Conservation (phyloP, 352 stramenopile species). For the Phytophthora sansomeana region DNA sequence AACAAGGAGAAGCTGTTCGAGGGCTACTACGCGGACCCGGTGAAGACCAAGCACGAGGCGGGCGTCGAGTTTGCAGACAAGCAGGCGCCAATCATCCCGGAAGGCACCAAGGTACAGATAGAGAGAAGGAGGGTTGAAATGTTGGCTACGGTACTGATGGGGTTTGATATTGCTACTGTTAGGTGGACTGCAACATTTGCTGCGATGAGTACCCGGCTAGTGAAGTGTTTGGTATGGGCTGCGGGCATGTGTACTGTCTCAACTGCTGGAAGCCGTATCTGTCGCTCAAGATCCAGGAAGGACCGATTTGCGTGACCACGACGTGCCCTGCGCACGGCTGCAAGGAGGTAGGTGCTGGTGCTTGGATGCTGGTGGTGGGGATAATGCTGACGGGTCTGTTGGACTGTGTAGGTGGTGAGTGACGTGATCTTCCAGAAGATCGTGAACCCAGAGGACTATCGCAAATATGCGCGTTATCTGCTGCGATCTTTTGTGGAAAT, state of each 20-base stretch:
- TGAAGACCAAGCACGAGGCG: conserved; percentile 57
- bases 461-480: conserved; percentile 93
- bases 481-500: conserved; percentile 98
- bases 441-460: conserved; percentile 73
- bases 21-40: conserved; percentile 80
- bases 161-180: not conserved
- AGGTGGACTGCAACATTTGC: conserved; percentile 94
- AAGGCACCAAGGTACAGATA: conserved; percentile 44
- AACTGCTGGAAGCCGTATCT: conserved; percentile 90
- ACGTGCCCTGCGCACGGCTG: conserved; percentile 96
- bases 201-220: conserved; percentile 88
- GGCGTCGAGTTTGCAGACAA: conserved; percentile 68
- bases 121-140: not conserved
- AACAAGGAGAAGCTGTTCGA: conserved; percentile 93
- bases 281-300: conserved; percentile 91
- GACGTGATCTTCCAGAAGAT: conserved; percentile 79
- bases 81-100: conserved; percentile 43
- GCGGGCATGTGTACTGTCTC: conserved; percentile 96
- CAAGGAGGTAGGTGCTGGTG: conserved; percentile 77
- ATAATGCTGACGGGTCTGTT: not conserved
- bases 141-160: not conserved
- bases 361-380: not conserved
- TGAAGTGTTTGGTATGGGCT: conserved; percentile 94
- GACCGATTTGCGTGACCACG: conserved; percentile 93
- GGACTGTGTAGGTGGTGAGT: conserved; percentile 53